Base-by-base conservation (phyloP, 768 basidiomycete species). In the Sistotremastrum niveocremeum region DNA sequence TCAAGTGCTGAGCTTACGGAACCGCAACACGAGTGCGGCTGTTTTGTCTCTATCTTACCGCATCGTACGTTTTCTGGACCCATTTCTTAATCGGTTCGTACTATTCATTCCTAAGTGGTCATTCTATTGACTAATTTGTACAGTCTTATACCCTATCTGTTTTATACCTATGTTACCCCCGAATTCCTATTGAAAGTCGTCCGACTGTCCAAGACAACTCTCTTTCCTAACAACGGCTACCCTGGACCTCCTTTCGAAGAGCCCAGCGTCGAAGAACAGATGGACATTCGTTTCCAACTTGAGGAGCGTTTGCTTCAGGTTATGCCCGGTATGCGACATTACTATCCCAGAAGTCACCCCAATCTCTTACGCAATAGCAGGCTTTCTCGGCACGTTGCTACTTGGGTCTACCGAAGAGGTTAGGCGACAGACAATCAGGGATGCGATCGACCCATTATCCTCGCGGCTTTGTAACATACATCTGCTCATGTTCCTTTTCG, bases 171-270 rank as follows among this genome's bases (percentile, higher is more conserved):
- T 12, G 63, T 83, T 46, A 71, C 76, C 1, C 65, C 75, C 4
- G 49, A 65, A 4, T 71, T 73, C 42, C 59, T 86, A 29, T 67
- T 81, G 12, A 66, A 65, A 33, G 59, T 73, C 30, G 65, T 79
- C 35, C 72, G 75, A 35, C 56, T 70, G 4, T 63, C 77, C 9
- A 87, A 85, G 54, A 71, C 71, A 6, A 72, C 81, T 6, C 68
- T 98, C 30, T 98, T 94, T 58, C 93, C 94, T 3, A 52, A 58
- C 33, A 79, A 79, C 50, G 93, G 94, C 9, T 88, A 87, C 62
- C 90, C 89, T 1, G 84, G 74, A 0, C 76, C 79, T 0, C 61
- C 78, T 1, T 77, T 82, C 2, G 65, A 73, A 1, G 85, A 87
- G 39, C 93, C 91, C 11, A 77, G 81, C 0, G 65, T 66, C 1